phyloP scores from a whole-genome alignment of 1,284 basidiomycete species.

The Heimioporus punctisporus region DNA sequence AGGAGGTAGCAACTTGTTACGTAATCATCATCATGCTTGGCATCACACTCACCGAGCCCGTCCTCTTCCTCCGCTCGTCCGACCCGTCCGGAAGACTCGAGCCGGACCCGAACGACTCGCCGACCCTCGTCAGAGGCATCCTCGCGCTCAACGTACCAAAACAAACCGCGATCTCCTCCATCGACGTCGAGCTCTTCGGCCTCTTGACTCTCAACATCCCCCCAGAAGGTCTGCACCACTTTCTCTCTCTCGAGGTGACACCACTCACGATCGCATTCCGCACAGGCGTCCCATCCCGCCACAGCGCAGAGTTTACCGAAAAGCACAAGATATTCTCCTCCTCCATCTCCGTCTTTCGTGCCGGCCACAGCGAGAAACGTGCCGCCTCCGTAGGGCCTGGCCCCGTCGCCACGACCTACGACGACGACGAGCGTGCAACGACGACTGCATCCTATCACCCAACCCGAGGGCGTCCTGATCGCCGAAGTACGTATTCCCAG shows the following conservation, averaged over 20 bases:
- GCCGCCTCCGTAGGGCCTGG: slow-evolving; percentile 85
- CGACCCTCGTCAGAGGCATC: slow-evolving; percentile 85
- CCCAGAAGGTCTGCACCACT: slow-evolving; percentile 63
- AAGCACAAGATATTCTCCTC: slow-evolving; percentile 79
- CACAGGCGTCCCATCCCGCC: slow-evolving; percentile 69
- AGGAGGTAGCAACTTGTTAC: no score
- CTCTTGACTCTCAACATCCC: slow-evolving; percentile 71
- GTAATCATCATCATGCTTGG: slow-evolving; percentile 48
- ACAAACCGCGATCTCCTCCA: slow-evolving; percentile 85
- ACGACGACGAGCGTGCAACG: slow-evolving; percentile 36
- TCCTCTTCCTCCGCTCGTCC: slow-evolving; percentile 70
- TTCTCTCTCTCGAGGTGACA: neutral
- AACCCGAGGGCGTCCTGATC: slow-evolving; percentile 4
- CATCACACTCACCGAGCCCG: slow-evolving; percentile 83
- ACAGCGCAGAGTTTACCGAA: slow-evolving; percentile 79
- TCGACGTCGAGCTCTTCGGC: slow-evolving; percentile 81
- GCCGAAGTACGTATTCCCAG: slow-evolving; percentile 7
- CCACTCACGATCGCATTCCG: no score
- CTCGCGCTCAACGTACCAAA: slow-evolving; percentile 82
- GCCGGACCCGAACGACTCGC: slow-evolving; percentile 39
- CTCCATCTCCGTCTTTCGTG: slow-evolving; percentile 77
- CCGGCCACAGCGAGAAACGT: slow-evolving; percentile 45
- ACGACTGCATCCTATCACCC: neutral
- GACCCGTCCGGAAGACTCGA: slow-evolving; percentile 39
- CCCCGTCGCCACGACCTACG: slow-evolving; percentile 24